These are phyloP conservation scores for Aspergillus sclerotialis DNA, from an alignment of 2,329 filamentous ascomycete genomes.

Conservation along the genomic window DNA sequence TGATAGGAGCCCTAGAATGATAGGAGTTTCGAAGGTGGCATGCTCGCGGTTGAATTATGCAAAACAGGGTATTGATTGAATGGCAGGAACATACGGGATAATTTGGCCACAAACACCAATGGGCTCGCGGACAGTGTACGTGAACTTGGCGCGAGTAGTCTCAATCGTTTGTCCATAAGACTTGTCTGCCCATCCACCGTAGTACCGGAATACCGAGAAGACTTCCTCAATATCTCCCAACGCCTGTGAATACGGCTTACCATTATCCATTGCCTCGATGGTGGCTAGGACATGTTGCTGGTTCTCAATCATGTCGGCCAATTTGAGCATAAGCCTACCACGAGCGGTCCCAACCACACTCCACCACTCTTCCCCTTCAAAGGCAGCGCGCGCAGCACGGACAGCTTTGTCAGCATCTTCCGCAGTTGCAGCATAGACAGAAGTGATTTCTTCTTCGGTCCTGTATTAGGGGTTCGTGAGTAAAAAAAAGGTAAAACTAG, in stretches of 20 bases:
- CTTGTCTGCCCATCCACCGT: conserved; percentile 81
- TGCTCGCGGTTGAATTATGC: too few relatives aligned
- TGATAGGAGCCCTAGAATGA: too few relatives aligned
- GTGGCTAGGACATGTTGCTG: conserved; percentile 17
- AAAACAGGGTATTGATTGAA: too few relatives aligned
- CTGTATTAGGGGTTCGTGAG: too few relatives aligned
- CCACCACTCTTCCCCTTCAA: conserved; percentile 19
- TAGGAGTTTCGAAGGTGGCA: too few relatives aligned
- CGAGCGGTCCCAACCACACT: conserved; percentile 15
- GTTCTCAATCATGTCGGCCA: conserved; percentile 20
- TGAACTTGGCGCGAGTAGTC: conserved; percentile 39
- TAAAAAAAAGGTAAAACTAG: background rate
- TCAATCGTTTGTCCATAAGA: conserved; percentile 75
- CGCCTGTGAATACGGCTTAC: conserved; percentile 18
- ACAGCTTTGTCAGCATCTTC: conserved; percentile 28
- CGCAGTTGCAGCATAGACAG: conserved; percentile 23
- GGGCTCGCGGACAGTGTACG: conserved; percentile 3
- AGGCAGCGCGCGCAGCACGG: conserved; percentile 19
- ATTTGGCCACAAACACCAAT: conserved; percentile 4
- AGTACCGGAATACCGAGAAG: conserved; percentile 67
- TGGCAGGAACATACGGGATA: too few relatives aligned
- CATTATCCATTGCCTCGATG: conserved; percentile 25
- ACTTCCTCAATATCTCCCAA: conserved; percentile 55
- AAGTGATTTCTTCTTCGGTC: too few relatives aligned
- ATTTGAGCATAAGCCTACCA: conserved; percentile 15